Conservation (phyloP, 306 rosid species). For the Trifolium fragiferum region DNA sequence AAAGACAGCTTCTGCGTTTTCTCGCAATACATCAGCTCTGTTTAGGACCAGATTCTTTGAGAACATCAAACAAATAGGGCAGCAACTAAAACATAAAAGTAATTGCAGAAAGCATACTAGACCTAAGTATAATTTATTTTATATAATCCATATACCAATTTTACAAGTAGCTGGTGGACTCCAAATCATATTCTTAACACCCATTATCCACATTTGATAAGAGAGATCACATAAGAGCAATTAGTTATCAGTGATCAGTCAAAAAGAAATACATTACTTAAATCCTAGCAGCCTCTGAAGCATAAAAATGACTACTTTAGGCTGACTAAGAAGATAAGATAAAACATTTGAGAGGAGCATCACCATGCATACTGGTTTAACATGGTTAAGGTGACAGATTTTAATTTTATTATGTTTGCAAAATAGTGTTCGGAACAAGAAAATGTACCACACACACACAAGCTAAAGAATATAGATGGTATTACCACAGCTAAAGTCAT, state of each 20-base stretch:
- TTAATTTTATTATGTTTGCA: not conserved
- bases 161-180: slow-evolving; percentile 27
- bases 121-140: slow-evolving; percentile 19
- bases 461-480: not conserved
- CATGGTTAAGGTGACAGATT: slow-evolving; percentile 3
- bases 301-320: slow-evolving; percentile 32
- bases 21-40: slow-evolving; percentile 99
- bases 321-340: slow-evolving; percentile 9
- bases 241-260: slow-evolving; percentile 13
- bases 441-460: slow-evolving; percentile 1
- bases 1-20: slow-evolving; percentile 99
- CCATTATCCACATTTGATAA: not conserved
- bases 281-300: slow-evolving; percentile 30
- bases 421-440: slow-evolving; percentile 4
- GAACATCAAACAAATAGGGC: slow-evolving; percentile 51
- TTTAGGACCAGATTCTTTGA: slow-evolving; percentile 66
- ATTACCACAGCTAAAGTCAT: slow-evolving; percentile 1
- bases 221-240: slow-evolving; percentile 19
- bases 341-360: slow-evolving; percentile 23
- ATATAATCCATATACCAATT: slow-evolving; percentile 1
- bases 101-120: slow-evolving; percentile 26
- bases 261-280: slow-evolving; percentile 26
- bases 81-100: slow-evolving; percentile 36
- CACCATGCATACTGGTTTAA: slow-evolving; percentile 9
- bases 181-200: slow-evolving; percentile 23